These are phyloP conservation scores for Pleurotus platypus DNA, from an alignment of 768 basidiomycete species.

Conservation along the genomic window DNA sequence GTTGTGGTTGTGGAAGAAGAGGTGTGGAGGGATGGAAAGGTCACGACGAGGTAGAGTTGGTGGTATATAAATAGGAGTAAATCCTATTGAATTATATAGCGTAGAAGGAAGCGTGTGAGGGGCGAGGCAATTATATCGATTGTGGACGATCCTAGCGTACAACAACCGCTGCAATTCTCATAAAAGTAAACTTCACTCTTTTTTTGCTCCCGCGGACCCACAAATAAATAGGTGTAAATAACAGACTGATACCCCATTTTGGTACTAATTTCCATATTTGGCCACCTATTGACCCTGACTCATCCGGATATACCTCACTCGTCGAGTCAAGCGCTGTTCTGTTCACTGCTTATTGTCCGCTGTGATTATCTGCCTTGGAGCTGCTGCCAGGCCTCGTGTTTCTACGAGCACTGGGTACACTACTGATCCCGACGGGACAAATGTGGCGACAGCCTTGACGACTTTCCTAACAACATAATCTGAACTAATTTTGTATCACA, in stretches of 20 bases:
- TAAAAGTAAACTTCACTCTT: neutral
- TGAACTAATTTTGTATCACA: neutral
- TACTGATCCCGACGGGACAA: no score
- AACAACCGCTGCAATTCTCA: neutral
- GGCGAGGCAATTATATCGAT: slow-evolving; percentile 3
- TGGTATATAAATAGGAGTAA: neutral
- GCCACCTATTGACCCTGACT: no score
- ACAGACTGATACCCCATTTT: no score
- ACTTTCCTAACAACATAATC: no score
- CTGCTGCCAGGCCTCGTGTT: neutral
- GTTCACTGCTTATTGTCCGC: no score
- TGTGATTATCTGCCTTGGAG: no score
- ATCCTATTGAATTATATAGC: neutral
- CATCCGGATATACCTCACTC: no score
- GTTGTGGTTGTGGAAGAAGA: neutral
- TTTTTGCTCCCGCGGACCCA: slow-evolving; percentile 3
- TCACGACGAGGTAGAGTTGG: neutral
- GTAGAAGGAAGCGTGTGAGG: slow-evolving; percentile 1
- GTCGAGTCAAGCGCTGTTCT: no score
- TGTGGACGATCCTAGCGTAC: neutral
- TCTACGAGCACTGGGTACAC: neutral
- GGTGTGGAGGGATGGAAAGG: neutral
- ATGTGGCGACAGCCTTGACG: no score
- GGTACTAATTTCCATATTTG: no score
- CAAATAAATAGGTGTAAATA: no score